Evolutionary conservation across 192 early-diverging fungal species (phyloP).

Genomic region (Backusella parvicylindrica): DNA sequence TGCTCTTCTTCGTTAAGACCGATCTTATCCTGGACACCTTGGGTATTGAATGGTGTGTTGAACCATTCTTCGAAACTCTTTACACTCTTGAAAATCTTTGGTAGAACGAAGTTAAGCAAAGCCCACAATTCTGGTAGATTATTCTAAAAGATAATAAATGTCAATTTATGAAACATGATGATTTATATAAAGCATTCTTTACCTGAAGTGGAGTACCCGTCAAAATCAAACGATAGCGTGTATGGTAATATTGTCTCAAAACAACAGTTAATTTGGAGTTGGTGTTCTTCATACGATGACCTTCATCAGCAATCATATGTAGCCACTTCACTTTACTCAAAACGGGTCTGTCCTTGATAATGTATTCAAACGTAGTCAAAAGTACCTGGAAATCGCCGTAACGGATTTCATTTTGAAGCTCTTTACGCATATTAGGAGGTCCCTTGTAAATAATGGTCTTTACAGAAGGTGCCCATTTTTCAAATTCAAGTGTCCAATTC

Average conservation of each 20-base stretch:
- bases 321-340: slow-evolving; percentile 93
- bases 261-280: slow-evolving; percentile 83
- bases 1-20: slow-evolving; percentile 98
- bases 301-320: slow-evolving; percentile 98
- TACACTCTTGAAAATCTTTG: slow-evolving; percentile 94
- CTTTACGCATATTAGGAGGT: slow-evolving; percentile 65
- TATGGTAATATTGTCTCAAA: slow-evolving; percentile 84
- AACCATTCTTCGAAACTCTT: slow-evolving; percentile 99
- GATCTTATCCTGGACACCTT: slow-evolving; percentile 82
- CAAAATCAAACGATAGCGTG: slow-evolving; percentile 90
- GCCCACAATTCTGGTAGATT: slow-evolving; percentile 98
- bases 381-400: slow-evolving; percentile 88
- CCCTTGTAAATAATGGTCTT: slow-evolving; percentile 94
- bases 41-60: slow-evolving; percentile 87
- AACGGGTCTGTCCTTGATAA: slow-evolving; percentile 89
- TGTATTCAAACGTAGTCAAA: slow-evolving; percentile 96
- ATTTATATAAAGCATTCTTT: neutral
- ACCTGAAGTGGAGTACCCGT: slow-evolving; percentile 98
- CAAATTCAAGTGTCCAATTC: slow-evolving; percentile 97
- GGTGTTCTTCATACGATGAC: slow-evolving; percentile 98
- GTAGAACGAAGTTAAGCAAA: slow-evolving; percentile 92
- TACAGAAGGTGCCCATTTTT: slow-evolving; percentile 94
- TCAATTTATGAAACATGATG: too few species aligned
- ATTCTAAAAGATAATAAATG: slow-evolving; percentile 52
- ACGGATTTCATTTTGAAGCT: slow-evolving; percentile 69